phyloP scores from a whole-genome alignment of 805 yeast species.

The Yarrowia deformans region DNA sequence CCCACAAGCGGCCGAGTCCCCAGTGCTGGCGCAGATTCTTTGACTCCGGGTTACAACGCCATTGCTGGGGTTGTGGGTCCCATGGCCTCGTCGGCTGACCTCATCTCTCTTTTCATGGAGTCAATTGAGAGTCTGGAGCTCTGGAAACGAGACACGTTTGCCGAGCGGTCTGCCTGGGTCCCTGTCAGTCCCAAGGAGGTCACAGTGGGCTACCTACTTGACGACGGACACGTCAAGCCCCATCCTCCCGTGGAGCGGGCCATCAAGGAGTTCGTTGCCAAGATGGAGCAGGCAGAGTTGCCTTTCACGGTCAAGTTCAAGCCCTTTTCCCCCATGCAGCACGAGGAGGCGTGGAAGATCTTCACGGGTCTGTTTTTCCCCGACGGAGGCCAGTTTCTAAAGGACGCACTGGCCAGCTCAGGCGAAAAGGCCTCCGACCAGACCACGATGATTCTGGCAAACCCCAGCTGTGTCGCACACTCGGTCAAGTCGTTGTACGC shows the following conservation, averaged over 20 bases:
- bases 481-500: constrained; percentile 52
- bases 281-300: constrained; percentile 55
- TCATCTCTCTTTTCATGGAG: constrained; percentile 54
- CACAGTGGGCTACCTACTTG: constrained; percentile 57
- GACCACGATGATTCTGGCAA: constrained; percentile 51
- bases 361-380: constrained; percentile 59
- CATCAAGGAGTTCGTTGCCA: constrained; percentile 60
- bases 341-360: constrained; percentile 59
- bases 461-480: constrained; percentile 44
- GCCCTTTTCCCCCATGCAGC: constrained; percentile 32
- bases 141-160: constrained; percentile 57
- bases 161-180: constrained; percentile 61
- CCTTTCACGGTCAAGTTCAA: constrained; percentile 20
- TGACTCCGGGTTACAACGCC: constrained; percentile 52
- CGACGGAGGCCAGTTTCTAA: constrained; percentile 56
- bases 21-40: constrained; percentile 50
- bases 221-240: constrained; percentile 59
- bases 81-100: constrained; percentile 52
- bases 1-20: constrained; percentile 57
- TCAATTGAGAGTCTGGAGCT: constrained; percentile 54
- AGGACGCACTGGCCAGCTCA: constrained; percentile 45
- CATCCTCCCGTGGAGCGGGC: constrained; percentile 64
- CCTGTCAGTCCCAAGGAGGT: constrained; percentile 49
- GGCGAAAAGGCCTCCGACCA: constrained; percentile 41
- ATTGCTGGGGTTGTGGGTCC: constrained; percentile 60